Evolutionary conservation across 169 alveolate species (phyloP).

Genomic region (Plasmodium vinckei): DNA sequence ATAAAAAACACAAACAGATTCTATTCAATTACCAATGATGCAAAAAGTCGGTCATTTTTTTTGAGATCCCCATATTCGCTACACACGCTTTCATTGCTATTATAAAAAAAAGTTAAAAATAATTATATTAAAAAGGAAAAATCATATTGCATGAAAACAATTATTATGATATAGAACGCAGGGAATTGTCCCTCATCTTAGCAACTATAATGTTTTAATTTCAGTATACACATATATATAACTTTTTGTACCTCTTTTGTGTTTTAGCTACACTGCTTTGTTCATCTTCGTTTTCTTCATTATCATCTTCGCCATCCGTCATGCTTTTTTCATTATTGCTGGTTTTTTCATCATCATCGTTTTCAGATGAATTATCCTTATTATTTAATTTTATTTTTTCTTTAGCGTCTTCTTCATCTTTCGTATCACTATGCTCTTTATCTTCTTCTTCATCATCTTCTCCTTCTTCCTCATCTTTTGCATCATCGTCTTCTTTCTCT

Average conservation of each 20-base stretch:
- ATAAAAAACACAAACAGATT: no score
- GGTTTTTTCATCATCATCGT: slow-evolving; percentile 14
- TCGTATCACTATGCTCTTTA: background rate
- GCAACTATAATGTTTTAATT: background rate
- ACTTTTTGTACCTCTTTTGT: slow-evolving; percentile 46
- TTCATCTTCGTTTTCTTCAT: slow-evolving; percentile 4
- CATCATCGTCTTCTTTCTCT: background rate
- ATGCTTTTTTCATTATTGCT: background rate
- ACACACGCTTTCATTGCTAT: slow-evolving; percentile 49
- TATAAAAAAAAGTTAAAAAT: slow-evolving; percentile 10
- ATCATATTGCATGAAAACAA: background rate
- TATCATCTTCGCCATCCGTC: slow-evolving; percentile 11
- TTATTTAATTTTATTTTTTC: background rate
- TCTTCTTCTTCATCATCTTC: background rate
- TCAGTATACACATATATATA: background rate
- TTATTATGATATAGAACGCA: background rate
- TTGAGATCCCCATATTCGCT: slow-evolving; percentile 57
- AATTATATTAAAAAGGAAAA: background rate
- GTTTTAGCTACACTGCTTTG: slow-evolving; percentile 37
- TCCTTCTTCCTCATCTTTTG: background rate
- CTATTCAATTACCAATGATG: slow-evolving; percentile 44
- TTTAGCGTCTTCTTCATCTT: background rate
- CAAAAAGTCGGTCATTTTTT: slow-evolving; percentile 63
- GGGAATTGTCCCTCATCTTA: background rate
- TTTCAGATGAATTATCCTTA: background rate